Evolutionary conservation across 306 rosid genomes (phyloP).

Genomic region (Fagus sylvatica): DNA sequence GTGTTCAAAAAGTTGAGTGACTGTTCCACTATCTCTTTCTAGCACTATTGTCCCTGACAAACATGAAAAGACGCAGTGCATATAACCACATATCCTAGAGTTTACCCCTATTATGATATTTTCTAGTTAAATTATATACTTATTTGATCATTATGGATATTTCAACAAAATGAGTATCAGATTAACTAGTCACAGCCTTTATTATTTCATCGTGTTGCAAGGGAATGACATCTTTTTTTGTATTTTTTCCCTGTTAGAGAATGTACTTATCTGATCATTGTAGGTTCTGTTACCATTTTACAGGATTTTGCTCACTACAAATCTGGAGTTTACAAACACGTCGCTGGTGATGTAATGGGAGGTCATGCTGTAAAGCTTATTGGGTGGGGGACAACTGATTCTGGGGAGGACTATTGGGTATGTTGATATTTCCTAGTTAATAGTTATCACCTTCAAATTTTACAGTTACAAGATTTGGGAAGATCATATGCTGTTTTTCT

Average conservation of each 20-base stretch:
- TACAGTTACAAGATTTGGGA: neutral
- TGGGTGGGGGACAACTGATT: conserved; percentile 88
- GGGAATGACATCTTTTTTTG: neutral
- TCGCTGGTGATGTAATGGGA: conserved; percentile 68
- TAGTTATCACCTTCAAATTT: conserved; percentile 10
- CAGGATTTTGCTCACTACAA: conserved; percentile 98
- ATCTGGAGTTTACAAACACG: conserved; percentile 91
- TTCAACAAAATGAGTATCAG: neutral
- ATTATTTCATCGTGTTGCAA: neutral
- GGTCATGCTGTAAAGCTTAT: conserved; percentile 95
- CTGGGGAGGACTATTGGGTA: conserved; percentile 93
- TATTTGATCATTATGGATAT: neutral
- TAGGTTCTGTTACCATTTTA: conserved; percentile 20
- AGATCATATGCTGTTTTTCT: conserved; percentile 29
- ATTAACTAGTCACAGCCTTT: neutral
- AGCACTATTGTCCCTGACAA: neutral
- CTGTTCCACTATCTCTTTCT: neutral
- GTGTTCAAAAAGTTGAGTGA: neutral
- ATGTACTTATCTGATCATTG: neutral
- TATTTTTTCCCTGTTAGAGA: neutral
- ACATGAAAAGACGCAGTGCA: too few relatives aligned
- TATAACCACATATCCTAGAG: too few relatives aligned
- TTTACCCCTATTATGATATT: neutral
- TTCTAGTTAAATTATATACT: neutral
- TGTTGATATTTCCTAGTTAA: conserved; percentile 24